These are phyloP conservation scores for Lasiodiplodia citricola DNA, from an alignment of 2,329 filamentous ascomycete species.

Conservation along the genomic window DNA sequence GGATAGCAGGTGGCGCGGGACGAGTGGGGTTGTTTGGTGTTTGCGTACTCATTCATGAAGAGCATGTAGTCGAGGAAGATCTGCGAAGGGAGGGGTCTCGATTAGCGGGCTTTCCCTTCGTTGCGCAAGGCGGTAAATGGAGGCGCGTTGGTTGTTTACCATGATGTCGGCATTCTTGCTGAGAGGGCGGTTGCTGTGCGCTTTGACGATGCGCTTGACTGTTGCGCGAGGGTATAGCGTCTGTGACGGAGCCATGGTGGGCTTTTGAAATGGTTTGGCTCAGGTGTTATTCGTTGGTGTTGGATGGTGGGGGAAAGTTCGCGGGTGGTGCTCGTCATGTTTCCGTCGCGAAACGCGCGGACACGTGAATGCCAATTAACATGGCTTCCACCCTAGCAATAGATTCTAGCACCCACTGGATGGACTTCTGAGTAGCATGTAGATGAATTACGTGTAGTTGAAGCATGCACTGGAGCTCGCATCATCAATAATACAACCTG, in stretches of 20 bases:
- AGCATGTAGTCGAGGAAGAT: constrained; percentile 84
- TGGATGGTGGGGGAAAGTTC: constrained; percentile 5
- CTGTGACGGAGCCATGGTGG: constrained; percentile 64
- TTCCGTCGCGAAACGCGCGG: constrained; percentile 24
- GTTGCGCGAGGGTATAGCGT: constrained; percentile 84
- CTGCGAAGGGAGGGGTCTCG: constrained; percentile 50
- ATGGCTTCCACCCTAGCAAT: background rate
- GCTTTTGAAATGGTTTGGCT: constrained; percentile 17
- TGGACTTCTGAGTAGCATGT: background rate
- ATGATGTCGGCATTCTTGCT: constrained; percentile 87
- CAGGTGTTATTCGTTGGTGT: constrained; percentile 22
- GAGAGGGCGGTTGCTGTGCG: constrained; percentile 78
- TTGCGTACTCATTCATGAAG: constrained; percentile 71
- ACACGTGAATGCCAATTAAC: constrained; percentile 17
- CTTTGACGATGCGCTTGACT: constrained; percentile 88
- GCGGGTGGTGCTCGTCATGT: background rate
- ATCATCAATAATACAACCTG: background rate
- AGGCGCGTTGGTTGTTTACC: constrained; percentile 55
- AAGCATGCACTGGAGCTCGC: background rate
- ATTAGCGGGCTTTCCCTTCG: background rate
- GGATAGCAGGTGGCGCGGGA: background rate
- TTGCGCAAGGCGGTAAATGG: background rate
- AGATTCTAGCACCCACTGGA: background rate
- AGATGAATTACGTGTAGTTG: background rate
- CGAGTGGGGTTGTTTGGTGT: background rate